A percentile compares a stretch with the other conserved stretches of the same genome.
Conservation (phyloP, 495 filamentous ascomycete genomes). For the Lentithecium fluviatile region DNA sequence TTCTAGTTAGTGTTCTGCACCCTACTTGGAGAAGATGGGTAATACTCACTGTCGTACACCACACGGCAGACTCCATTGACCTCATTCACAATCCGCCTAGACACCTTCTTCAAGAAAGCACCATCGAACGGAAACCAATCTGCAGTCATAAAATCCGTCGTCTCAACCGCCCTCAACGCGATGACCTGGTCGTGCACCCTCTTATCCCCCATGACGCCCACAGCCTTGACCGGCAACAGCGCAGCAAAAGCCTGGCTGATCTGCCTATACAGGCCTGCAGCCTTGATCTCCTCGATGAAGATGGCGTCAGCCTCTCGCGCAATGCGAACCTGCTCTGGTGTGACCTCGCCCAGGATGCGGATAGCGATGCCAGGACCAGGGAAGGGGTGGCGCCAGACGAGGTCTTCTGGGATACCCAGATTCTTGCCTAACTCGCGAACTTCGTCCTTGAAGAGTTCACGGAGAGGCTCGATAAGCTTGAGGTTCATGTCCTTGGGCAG, state of each 20-base stretch:
- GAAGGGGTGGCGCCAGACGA: slow-evolving; percentile 84
- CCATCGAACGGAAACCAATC: slow-evolving; percentile 65
- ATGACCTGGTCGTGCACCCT: slow-evolving; percentile 60
- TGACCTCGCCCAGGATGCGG: slow-evolving; percentile 86
- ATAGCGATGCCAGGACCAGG: slow-evolving; percentile 85
- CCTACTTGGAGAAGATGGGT: background rate
- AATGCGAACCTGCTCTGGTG: slow-evolving; percentile 72
- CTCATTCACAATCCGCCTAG: slow-evolving; percentile 77
- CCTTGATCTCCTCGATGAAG: slow-evolving; percentile 83
- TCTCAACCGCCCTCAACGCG: slow-evolving; percentile 70
- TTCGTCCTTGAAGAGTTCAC: slow-evolving; percentile 83
- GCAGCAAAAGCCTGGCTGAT: slow-evolving; percentile 84
- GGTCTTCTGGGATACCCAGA: slow-evolving; percentile 71
- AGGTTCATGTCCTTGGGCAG: slow-evolving; percentile 58
- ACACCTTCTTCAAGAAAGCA: slow-evolving; percentile 67
- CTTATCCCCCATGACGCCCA: slow-evolving; percentile 80
- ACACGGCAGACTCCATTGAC: slow-evolving; percentile 73
- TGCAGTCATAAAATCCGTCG: slow-evolving; percentile 83
- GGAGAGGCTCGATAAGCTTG: slow-evolving; percentile 76
- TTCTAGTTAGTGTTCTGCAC: slow-evolving; percentile 18
- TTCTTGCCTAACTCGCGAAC: slow-evolving; percentile 73
- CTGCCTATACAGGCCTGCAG: slow-evolving; percentile 78
- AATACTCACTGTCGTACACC: slow-evolving; percentile 50
- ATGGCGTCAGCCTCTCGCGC: slow-evolving; percentile 81
- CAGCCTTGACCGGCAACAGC: slow-evolving; percentile 66